Evolutionary conservation across 2,329 filamentous ascomycete genomes (phyloP), one percentile per base, ranked within the genome.

Genomic region (Claviceps sp.): DNA sequence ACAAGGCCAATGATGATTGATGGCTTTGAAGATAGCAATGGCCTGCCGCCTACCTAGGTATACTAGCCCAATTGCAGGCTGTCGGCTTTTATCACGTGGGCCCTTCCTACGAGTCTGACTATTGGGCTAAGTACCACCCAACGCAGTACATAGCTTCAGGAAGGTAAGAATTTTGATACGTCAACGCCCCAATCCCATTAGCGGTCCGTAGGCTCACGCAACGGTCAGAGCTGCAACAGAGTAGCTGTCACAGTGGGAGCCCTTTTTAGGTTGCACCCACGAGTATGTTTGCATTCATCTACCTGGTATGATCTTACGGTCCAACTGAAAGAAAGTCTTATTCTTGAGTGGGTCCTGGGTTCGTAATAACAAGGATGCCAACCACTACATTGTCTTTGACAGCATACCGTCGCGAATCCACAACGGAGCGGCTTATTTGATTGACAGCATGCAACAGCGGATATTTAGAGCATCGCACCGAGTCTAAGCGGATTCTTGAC

Each of bases 311-410:
- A 46, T 4, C 22, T 22, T 22, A 4, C 22, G 4, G 22, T 22
- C 22, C 22, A 22, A 42, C 18, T 11, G 11, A 40, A 22, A 37
- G 38, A 38, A 37, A 24, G 30, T 16, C 11, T 13, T 47, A 22
- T 38, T 51, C 38, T 45, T 48, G 26, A 24, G 26, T 44, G 50
- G 50, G 50, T 48, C 43, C 48, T 26, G 18, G 18, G 30, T 47
- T 11, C 24, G 24, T 24, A 7, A 22, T 48, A 26, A 43, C 16
- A 37, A 47, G n/a, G 4, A 2, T 38, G 5, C 34, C 18, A 47
- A 47, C 13, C 24, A 37, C 30, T 38, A 24, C 9, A 37, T 16
- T 7, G 26, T 47, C 14, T 38, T 34, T 34, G n/a, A 47, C 24
- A 38, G 22, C 18, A 47, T 18, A 18, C 24, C 20, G 26, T 22